phyloP scores from a whole-genome alignment of 805 yeast genomes.

The Candida qinlingensis region DNA sequence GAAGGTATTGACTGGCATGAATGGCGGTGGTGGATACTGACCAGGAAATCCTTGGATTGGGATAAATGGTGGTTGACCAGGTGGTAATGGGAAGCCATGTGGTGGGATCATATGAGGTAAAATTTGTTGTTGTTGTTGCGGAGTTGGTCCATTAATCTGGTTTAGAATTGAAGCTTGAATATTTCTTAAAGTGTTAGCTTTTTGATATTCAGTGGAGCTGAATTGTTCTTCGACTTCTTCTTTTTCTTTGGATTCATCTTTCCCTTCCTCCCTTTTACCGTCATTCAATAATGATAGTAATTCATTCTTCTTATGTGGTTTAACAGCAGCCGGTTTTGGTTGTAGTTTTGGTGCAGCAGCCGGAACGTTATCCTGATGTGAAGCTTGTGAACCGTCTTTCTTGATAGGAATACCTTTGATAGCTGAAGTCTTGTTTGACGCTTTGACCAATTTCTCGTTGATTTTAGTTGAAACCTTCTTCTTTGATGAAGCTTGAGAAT shows the following conservation, averaged over 20 bases:
- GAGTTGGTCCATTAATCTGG: slow-evolving; percentile 22
- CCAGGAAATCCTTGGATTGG: slow-evolving; percentile 14
- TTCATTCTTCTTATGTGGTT: slow-evolving; percentile 28
- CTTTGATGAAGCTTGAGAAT: slow-evolving; percentile 54
- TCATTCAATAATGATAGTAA: slow-evolving; percentile 40
- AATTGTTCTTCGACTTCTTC: slow-evolving; percentile 21
- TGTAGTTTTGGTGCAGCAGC: neutral
- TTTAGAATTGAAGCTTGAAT: slow-evolving; percentile 26
- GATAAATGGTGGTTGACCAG: slow-evolving; percentile 1
- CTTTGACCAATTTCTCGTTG: neutral
- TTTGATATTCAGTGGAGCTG: neutral
- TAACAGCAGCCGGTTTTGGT: slow-evolving; percentile 4
- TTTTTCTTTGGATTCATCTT: slow-evolving; percentile 19
- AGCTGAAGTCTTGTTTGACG: neutral
- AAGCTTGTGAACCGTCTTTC: too few relatives aligned
- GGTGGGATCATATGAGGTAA: slow-evolving; percentile 6
- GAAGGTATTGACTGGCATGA: slow-evolving; percentile 14
- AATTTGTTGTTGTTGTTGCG: slow-evolving; percentile 11
- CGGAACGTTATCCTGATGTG: neutral
- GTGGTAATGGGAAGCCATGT: slow-evolving; percentile 10
- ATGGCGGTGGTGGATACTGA: slow-evolving; percentile 1
- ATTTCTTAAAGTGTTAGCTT: slow-evolving; percentile 7
- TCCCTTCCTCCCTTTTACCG: slow-evolving; percentile 17
- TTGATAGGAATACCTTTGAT: neutral
- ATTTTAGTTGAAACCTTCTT: slow-evolving; percentile 17